Percentiles rank a stretch among this genome's conserved stretches.
These are phyloP conservation scores for Neotropicomus parvogracilis DNA, from an alignment of 1,284 basidiomycete genomes.

Conservation along the genomic window DNA sequence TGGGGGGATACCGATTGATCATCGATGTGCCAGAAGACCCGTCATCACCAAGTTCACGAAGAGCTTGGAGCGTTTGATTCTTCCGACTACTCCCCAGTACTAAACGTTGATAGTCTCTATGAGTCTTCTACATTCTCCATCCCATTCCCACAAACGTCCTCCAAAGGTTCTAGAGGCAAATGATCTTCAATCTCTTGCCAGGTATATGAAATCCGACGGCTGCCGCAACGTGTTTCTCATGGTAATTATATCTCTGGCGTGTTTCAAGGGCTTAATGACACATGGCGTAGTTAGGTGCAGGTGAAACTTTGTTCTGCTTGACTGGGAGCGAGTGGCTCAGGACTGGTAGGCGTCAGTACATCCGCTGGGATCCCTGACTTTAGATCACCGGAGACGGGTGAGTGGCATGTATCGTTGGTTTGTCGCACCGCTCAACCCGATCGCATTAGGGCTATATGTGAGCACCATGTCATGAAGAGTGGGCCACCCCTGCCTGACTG, in stretches of 20 bases:
- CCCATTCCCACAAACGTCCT: constrained; percentile 2
- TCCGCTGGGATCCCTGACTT: constrained; percentile 81
- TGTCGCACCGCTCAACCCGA: background rate
- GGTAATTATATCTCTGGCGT: constrained; percentile 42
- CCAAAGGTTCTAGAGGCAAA: constrained; percentile 32
- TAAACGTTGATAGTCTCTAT: constrained; percentile 11
- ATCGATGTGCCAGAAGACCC: too few species aligned
- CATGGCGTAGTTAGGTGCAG: constrained; percentile 53
- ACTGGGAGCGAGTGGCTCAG: constrained; percentile 1
- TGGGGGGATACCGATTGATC: background rate
- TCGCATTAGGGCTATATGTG: constrained; percentile 49
- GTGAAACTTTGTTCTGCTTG: constrained; percentile 35
- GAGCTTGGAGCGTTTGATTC: background rate
- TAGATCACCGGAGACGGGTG: constrained; percentile 71
- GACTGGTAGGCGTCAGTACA: constrained; percentile 62
- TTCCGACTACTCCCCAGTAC: background rate
- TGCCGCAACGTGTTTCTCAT: constrained; percentile 70
- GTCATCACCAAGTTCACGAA: background rate
- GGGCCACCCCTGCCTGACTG: background rate
- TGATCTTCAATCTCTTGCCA: constrained; percentile 48
- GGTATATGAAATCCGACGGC: constrained; percentile 63
- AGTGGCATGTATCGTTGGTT: constrained; percentile 14
- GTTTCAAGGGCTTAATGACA: constrained; percentile 6
- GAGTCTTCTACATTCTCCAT: constrained; percentile 3
- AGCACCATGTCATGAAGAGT: constrained; percentile 16